A percentile compares a stretch with the other conserved stretches of the same genome.
phyloP scores from a whole-genome alignment of 176 grass and related monocot species.

The Microstegium vimineum region DNA sequence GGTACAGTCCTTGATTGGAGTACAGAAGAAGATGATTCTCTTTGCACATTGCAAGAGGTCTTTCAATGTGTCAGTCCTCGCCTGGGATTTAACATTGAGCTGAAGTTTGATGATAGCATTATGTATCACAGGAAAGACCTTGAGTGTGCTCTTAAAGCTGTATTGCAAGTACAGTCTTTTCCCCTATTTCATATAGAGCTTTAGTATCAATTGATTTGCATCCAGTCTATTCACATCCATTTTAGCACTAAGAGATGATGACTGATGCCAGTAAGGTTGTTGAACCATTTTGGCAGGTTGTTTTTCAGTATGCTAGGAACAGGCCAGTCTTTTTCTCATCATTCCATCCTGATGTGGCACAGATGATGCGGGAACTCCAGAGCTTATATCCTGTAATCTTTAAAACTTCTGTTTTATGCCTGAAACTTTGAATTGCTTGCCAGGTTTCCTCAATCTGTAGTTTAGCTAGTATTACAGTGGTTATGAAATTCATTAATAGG shows the following conservation, averaged over 20 bases:
- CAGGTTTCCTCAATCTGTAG: background rate
- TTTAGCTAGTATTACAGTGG: background rate
- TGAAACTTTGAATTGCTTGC: background rate
- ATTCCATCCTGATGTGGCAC: slow-evolving; percentile 82
- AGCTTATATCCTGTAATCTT: slow-evolving; percentile 60
- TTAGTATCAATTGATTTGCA: background rate
- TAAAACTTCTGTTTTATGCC: background rate
- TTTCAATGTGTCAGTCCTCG: slow-evolving; percentile 59
- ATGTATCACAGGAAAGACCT: slow-evolving; percentile 57
- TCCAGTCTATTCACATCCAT: slow-evolving; percentile 15
- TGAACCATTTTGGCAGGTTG: slow-evolving; percentile 50
- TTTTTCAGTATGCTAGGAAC: slow-evolving; percentile 47
- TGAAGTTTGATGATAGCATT: slow-evolving; percentile 78
- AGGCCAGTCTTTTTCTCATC: slow-evolving; percentile 83
- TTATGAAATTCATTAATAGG: background rate
- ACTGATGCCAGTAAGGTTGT: background rate
- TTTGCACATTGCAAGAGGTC: slow-evolving; percentile 80
- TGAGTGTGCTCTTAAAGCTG: slow-evolving; percentile 37
- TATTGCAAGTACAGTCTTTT: slow-evolving; percentile 48
- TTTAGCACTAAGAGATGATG: background rate
- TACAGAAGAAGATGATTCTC: slow-evolving; percentile 57
- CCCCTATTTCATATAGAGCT: background rate
- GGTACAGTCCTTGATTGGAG: slow-evolving; percentile 61
- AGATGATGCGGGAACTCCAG: slow-evolving; percentile 58
- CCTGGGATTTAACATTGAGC: slow-evolving; percentile 88